A percentile compares a stretch with the other conserved stretches of the same genome.
Evolutionary conservation across 805 yeast species (phyloP).

Genomic region (Metschnikowia kunwiensis): DNA sequence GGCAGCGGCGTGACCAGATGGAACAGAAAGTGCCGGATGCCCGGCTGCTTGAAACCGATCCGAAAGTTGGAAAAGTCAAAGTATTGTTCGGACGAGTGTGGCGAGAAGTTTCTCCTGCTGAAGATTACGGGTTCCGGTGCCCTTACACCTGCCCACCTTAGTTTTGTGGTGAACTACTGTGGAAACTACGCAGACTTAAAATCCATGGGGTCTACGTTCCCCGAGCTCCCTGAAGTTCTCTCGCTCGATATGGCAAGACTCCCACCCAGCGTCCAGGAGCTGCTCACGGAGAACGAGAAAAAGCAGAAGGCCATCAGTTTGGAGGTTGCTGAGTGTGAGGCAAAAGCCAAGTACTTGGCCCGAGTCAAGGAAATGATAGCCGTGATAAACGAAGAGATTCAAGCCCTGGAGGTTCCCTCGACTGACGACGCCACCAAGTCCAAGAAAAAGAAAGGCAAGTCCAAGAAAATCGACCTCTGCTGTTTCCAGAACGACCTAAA

Average conservation of each 20-base stretch:
- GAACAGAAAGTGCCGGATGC: constrained; percentile 72
- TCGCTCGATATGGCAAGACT: constrained; percentile 19
- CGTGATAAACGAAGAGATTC: constrained; percentile 33
- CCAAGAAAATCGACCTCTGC: constrained; percentile 49
- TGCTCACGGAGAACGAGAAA: constrained; percentile 17
- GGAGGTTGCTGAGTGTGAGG: constrained; percentile 17
- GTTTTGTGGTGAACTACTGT: constrained; percentile 24
- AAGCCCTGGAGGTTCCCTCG: constrained; percentile 17
- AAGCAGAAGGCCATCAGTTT: constrained; percentile 14
- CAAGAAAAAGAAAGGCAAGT: constrained; percentile 20
- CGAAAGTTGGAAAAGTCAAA: constrained; percentile 47
- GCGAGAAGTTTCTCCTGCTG: constrained; percentile 41
- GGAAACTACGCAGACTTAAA: constrained; percentile 22
- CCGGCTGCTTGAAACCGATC: constrained; percentile 55
- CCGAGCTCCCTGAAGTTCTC: constrained; percentile 37
- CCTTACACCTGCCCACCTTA: constrained; percentile 21
- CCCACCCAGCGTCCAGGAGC: constrained; percentile 18
- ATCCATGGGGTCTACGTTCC: constrained; percentile 37
- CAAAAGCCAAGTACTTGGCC: constrained; percentile 23
- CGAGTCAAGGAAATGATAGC: constrained; percentile 37
- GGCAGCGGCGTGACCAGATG: constrained; percentile 55
- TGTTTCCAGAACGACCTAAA: constrained; percentile 42
- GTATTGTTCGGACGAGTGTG: constrained; percentile 76
- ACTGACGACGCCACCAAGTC: constrained; percentile 17
- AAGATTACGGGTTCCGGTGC: constrained; percentile 22